Conservation (phyloP, 345 rosid species). For the Streptanthus diversifolius region DNA sequence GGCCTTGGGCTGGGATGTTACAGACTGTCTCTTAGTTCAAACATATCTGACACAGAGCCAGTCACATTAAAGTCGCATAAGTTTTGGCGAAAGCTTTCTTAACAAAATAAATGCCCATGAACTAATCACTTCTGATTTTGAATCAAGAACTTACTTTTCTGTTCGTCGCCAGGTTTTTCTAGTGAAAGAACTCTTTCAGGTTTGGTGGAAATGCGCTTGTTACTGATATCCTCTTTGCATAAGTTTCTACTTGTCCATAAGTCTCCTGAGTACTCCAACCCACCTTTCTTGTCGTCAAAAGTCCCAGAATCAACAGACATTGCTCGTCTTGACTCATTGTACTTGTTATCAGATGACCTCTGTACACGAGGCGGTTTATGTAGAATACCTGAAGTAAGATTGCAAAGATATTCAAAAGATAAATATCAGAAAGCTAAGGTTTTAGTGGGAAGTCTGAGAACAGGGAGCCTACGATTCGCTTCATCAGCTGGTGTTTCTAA, state of each 20-base stretch:
- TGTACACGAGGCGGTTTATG: conserved; percentile 73
- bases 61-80: neutral
- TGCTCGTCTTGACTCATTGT: conserved; percentile 45
- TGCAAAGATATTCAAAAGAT: neutral
- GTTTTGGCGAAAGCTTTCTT: neutral
- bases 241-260: conserved; percentile 28
- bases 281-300: conserved; percentile 14
- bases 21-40: neutral
- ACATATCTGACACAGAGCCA: neutral
- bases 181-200: conserved; percentile 41
- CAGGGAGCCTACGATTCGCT: conserved; percentile 49
- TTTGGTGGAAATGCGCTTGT: conserved; percentile 36
- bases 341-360: conserved; percentile 42
- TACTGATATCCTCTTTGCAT: conserved; percentile 38
- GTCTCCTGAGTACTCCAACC: conserved; percentile 34
- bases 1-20: too few species aligned
- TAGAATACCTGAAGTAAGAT: conserved; percentile 53
- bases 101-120: neutral
- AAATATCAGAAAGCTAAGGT: neutral
- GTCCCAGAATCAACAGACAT: conserved; percentile 47
- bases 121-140: neutral
- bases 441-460: conserved; percentile 2
- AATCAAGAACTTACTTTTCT: conserved; percentile 47
- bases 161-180: conserved; percentile 39
- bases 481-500: conserved; percentile 40